Conservation (phyloP, 2,329 filamentous ascomycete species). For the Achaetomium macrosporum region DNA sequence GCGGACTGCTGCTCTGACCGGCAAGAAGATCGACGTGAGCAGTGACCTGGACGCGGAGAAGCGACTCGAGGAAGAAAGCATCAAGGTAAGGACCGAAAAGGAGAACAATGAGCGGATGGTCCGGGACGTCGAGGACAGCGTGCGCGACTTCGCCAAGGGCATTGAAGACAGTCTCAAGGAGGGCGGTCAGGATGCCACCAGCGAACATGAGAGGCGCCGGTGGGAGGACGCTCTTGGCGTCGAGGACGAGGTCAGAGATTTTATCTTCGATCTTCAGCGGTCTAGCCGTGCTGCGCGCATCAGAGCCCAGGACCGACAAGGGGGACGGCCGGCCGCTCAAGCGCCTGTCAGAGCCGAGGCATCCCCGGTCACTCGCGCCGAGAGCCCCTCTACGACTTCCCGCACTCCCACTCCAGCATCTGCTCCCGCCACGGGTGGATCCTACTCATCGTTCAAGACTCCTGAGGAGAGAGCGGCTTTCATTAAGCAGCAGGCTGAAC, state of each 20-base stretch:
- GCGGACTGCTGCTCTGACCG: constrained; percentile 84
- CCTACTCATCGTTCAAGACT: constrained; percentile 80
- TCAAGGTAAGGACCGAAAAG: constrained; percentile 73
- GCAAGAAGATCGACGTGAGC: constrained; percentile 67
- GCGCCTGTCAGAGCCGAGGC: constrained; percentile 42
- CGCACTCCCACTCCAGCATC: constrained; percentile 48
- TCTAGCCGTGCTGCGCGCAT: constrained; percentile 72
- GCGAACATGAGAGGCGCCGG: constrained; percentile 82
- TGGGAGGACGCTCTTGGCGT: constrained; percentile 97
- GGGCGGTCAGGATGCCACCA: constrained; percentile 64
- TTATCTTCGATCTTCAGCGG: constrained; percentile 93
- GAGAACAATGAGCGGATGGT: constrained; percentile 97
- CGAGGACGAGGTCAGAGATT: constrained; percentile 93
- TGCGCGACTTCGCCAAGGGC: constrained; percentile 76
- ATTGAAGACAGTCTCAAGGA: constrained; percentile 87
- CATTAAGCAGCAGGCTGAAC: constrained; percentile 94
- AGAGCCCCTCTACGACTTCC: constrained; percentile 47
- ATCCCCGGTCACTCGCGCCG: constrained; percentile 41
- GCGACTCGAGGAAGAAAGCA: constrained; percentile 82
- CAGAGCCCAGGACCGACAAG: constrained; percentile 51
- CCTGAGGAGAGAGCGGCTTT: constrained; percentile 91
- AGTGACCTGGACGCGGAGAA: constrained; percentile 76
- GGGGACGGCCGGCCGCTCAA: constrained; percentile 37
- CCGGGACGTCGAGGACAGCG: constrained; percentile 91
- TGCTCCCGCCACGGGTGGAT: constrained; percentile 44